Conservation (phyloP, 164 flowering plant species). For the Nymphaea colorata region DNA sequence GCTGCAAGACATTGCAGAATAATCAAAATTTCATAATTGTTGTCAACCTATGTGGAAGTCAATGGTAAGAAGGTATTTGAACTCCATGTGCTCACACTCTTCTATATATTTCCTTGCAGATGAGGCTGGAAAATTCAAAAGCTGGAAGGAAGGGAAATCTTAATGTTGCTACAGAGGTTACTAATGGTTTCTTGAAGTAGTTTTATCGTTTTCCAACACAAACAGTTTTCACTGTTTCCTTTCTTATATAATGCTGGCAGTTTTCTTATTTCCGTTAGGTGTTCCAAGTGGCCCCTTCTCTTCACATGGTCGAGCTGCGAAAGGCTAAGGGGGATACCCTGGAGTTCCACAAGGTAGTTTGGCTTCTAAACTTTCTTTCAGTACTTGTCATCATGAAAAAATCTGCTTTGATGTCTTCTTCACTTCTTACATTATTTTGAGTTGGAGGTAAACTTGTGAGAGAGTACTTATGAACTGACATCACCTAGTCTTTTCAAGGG, state of each 20-base stretch:
- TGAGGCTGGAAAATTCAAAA: constrained; percentile 85
- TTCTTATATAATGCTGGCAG: no score
- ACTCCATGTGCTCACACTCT: no score
- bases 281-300: constrained; percentile 39
- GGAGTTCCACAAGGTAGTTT: constrained; percentile 86
- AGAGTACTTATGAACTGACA: no score
- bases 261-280: not conserved
- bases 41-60: not conserved
- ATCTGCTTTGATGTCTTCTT: no score
- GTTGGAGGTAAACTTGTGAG: no score
- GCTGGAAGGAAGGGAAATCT: constrained; percentile 92
- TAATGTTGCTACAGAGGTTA: constrained; percentile 87
- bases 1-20: not conserved
- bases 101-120: constrained; percentile 24
- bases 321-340: constrained; percentile 98
- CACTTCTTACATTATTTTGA: no score
- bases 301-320: constrained; percentile 96
- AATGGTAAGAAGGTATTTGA: not conserved
- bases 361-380: no score
- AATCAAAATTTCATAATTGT: not conserved
- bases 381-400: no score
- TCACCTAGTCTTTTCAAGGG: no score
- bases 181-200: not conserved
- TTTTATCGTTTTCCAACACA: not conserved
- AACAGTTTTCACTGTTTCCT: not conserved